Conservation (phyloP, 1,284 basidiomycete species). For the Golubevia pallescens region DNA sequence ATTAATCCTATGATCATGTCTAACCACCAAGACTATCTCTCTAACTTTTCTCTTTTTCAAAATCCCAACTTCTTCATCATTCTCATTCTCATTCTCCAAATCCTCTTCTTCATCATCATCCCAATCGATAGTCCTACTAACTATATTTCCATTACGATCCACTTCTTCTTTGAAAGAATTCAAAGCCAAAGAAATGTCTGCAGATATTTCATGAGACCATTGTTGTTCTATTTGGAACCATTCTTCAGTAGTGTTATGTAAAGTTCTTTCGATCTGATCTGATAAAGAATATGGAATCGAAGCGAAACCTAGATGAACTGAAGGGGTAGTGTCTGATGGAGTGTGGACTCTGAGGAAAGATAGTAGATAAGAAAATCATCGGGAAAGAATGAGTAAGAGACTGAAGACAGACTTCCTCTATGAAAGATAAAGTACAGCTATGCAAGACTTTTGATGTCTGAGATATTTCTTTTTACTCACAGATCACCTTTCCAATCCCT, state of each 20-base stretch:
- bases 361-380: too few relatives aligned
- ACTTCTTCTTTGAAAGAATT: slow-evolving; percentile 31
- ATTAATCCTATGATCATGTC: slow-evolving; percentile 25
- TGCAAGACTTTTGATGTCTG: too few relatives aligned
- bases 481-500: slow-evolving; percentile 65
- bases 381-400: too few relatives aligned
- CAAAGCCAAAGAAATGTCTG: slow-evolving; percentile 35
- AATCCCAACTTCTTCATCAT: not conserved
- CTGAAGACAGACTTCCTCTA: too few relatives aligned
- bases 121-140: not conserved
- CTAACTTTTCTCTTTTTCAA: slow-evolving; percentile 23
- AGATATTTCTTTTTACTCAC: too few relatives aligned
- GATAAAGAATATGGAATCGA: slow-evolving; percentile 60
- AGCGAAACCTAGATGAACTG: slow-evolving; percentile 61
- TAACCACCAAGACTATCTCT: slow-evolving; percentile 37
- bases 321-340: slow-evolving; percentile 33
- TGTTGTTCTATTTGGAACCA: slow-evolving; percentile 60
- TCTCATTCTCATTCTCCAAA: not conserved
- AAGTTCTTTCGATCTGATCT: slow-evolving; percentile 55
- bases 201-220: slow-evolving; percentile 45
- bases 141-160: not conserved
- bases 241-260: slow-evolving; percentile 21
- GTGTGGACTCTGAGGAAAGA: slow-evolving; percentile 51
- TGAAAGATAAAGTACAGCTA: too few relatives aligned
- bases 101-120: not conserved